Conservation (phyloP, 1,139 yeast species). For the Scheffersomyces titani region DNA sequence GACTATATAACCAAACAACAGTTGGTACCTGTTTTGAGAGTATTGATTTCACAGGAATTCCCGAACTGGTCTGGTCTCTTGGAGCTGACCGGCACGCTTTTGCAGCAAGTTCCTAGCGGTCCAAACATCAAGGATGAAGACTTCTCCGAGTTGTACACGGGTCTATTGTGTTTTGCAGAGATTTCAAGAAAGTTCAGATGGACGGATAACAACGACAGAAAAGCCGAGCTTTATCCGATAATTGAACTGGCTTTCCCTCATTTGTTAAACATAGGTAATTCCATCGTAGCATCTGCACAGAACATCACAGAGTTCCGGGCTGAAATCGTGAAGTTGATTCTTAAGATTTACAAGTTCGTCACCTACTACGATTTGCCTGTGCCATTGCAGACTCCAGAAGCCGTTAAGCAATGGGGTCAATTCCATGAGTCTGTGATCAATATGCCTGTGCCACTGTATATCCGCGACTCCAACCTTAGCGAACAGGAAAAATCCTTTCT, state of each 20-base stretch:
- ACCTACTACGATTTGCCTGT: constrained; percentile 79
- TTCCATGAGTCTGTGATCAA: constrained; percentile 73
- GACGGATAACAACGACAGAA: constrained; percentile 64
- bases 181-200: constrained; percentile 76
- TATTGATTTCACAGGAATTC: constrained; percentile 68
- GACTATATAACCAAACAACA: constrained; percentile 58
- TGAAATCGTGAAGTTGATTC: constrained; percentile 73
- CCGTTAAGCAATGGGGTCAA: constrained; percentile 71
- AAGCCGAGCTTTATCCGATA: constrained; percentile 56
- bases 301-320: constrained; percentile 52
- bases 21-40: constrained; percentile 68
- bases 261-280: constrained; percentile 64
- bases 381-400: constrained; percentile 60
- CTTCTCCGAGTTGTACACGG: constrained; percentile 66
- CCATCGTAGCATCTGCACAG: constrained; percentile 43
- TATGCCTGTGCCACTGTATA: constrained; percentile 54
- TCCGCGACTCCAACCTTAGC: constrained; percentile 19
- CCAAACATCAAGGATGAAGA: constrained; percentile 36
- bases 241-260: constrained; percentile 69
- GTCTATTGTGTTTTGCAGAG: constrained; percentile 74
- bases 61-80: constrained; percentile 76
- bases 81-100: constrained; percentile 56
- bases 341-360: constrained; percentile 81
- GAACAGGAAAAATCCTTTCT: constrained; percentile 40
- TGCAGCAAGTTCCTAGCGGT: constrained; percentile 37